phyloP scores from a whole-genome alignment of 139 green algal genomes.

The Microglena sp. region DNA sequence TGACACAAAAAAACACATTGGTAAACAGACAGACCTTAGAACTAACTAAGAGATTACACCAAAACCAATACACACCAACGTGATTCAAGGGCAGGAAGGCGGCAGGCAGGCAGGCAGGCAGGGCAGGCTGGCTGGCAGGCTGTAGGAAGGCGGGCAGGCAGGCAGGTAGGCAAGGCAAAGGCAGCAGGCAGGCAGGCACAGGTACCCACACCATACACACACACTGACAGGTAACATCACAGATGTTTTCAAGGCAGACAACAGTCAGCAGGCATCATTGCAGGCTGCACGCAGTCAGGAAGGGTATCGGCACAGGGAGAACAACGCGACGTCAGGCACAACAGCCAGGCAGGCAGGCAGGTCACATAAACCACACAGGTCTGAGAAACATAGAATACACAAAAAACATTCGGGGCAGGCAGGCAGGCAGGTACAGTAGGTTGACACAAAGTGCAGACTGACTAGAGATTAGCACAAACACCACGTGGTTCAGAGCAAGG shows the following conservation, averaged over 20 bases:
- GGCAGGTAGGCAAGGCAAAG: not conserved
- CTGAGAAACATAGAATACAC: no score
- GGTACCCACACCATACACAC: not conserved
- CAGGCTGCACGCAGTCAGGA: not conserved
- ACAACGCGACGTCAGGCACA: not conserved
- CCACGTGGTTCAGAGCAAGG: no score
- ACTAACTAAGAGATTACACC: no score
- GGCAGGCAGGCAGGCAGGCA: constrained; percentile 1
- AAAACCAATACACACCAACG: no score
- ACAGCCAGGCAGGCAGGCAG: not conserved
- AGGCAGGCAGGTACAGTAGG: not conserved
- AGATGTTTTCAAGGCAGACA: not conserved
- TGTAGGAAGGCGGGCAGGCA: not conserved
- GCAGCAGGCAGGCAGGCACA: not conserved
- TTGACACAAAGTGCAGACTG: no score
- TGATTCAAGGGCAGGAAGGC: no score
- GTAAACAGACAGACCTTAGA: no score
- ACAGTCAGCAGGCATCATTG: not conserved
- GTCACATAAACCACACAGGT: no score
- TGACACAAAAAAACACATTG: no score
- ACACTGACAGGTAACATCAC: not conserved
- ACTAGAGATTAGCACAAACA: no score
- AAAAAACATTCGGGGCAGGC: not conserved
- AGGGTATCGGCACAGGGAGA: no score
- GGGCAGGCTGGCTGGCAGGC: not conserved